Evolutionary conservation across 177 flowering plant species (phyloP), one percentile per base, ranked within the genome.

Genomic region (Vitis hybrid): DNA sequence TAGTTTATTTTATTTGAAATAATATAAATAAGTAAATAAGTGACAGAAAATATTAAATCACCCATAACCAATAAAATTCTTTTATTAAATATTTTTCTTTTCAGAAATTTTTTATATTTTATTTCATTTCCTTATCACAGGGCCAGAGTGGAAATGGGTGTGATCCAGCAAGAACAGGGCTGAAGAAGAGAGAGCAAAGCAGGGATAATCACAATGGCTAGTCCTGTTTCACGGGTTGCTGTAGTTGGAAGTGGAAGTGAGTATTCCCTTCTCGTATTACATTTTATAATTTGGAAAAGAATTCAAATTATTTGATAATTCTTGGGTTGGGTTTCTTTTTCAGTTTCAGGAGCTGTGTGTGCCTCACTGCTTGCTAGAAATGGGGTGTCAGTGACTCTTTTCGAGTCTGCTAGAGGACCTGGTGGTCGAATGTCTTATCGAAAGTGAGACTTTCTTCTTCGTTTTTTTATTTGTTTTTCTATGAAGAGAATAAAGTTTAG

Each of bases 371-470:
- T 92, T 34, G 92, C 96, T 10, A 87, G 71, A 68, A 84, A 84
- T 80, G 97, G 96, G 1, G 64, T 90, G 1, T 71, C 88, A 0
- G 97, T 92, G 55, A 86, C 94, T 10, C 49, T 92, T 49, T 90
- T 92, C 78, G 97, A 92, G 49, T 79, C 87, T 2, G 97, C 82
- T 65, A 81, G 95, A 81, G 97, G 94, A 39, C 90, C 96, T 54
- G 97, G 91, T 65, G 97, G 97, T 57, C 86, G 97, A 61, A 90
- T 89, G 91, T 92, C 97, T 65, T 88, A 82, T 59, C 76, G 97
- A 75, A 90, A 94, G 97, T 90, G 61, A 13, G 9, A 39, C 9
- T 14, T 3, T 55, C 57, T 7, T 45, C 5, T 20, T 5, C 10
- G 18, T 64, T 2, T 31, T 5, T 49, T 65, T 45, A 9, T 39